Base-by-base conservation (phyloP, 2,329 filamentous ascomycete species). In the Colletotrichum coccodes region DNA sequence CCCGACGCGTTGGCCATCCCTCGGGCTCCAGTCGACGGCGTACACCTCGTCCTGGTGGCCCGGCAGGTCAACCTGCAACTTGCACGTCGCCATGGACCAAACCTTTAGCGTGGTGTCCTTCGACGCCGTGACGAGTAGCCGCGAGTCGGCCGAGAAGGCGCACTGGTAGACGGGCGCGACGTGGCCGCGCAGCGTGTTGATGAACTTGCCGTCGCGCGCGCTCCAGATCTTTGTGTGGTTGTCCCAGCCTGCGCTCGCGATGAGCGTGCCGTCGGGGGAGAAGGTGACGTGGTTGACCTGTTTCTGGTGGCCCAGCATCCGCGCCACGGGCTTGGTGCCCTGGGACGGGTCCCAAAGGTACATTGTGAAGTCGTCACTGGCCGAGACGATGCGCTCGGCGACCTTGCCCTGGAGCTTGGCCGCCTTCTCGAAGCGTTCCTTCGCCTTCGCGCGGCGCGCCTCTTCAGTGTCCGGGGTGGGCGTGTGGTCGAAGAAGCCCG, bases 241-340 rank as follows among this genome's bases (percentile, higher is more conserved):
- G 79, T 99, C 96, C 83, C 95, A 99, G 4, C 92, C 91, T 9
- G 93, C 91, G 42, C 93, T 97, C 9, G 96, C 96, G 74, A 99
- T 94, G 67, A 95, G 87, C 9, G 89, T 86, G 38, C 94, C 95
- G 76, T 98, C 95, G 0, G 95, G 94, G 1, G 94, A 97, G 81
- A 98, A 98, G 0, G 91, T 92, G 54, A 98, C 95, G 77, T 98
- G 93, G 79, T 98, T 98, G 73, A 98, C 95, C 77, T 95, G 93
- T 82, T 98, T 98, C 79, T 98, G 94, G 76, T 99, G 96, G 2
- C 96, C 96, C n/a, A 94, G 82, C 81, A 98, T 88, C 38, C 94
- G 87, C n/a, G 93, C 92, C 4, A 98, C 84, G 0, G 95, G 95
- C 79, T 98, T 98, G 8, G 86, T 93, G 4, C 91, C 91, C 68